These are phyloP conservation scores for Akanthomyces uredinophilus DNA, from an alignment of 2,329 filamentous ascomycete genomes.

Conservation along the genomic window DNA sequence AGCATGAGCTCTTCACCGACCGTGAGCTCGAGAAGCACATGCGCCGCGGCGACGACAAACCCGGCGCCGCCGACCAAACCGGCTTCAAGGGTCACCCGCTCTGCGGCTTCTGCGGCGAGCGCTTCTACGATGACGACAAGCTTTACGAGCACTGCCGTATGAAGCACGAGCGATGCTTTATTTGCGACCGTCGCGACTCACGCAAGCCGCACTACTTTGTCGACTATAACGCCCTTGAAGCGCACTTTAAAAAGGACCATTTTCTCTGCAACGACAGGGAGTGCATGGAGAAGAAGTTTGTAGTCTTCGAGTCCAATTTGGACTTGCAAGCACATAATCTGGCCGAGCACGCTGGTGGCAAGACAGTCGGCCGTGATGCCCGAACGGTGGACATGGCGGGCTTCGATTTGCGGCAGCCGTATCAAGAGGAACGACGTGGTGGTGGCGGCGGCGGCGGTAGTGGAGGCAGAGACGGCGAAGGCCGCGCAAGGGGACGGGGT, in stretches of 20 bases:
- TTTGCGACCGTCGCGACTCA: conserved; percentile 71
- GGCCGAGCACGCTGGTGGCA: conserved; percentile 76
- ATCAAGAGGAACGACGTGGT: conserved; percentile 56
- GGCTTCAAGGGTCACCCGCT: conserved; percentile 95
- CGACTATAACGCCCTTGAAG: conserved; percentile 79
- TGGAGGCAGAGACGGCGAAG: conserved; percentile 34
- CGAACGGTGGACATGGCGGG: conserved; percentile 79
- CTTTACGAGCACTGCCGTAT: conserved; percentile 89
- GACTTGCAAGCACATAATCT: conserved; percentile 93
- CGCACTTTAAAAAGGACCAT: conserved; percentile 84
- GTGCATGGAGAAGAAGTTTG: conserved; percentile 94
- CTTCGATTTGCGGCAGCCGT: conserved; percentile 74
- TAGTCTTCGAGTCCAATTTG: conserved; percentile 92
- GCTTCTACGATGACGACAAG: conserved; percentile 96
- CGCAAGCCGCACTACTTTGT: conserved; percentile 84
- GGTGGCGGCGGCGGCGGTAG: conserved; percentile 38
- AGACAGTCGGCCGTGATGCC: conserved; percentile 77
- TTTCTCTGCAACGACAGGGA: conserved; percentile 79
- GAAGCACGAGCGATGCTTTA: conserved; percentile 90
- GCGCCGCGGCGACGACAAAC: conserved; percentile 82
- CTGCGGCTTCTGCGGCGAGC: conserved; percentile 83
- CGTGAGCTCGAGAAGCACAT: conserved; percentile 83
- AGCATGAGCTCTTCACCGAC: conserved; percentile 85
- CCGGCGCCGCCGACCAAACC: conserved; percentile 84
- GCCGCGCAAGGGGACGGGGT: conserved; percentile 32